Base-by-base conservation (phyloP, 805 yeast species). In the Lachancea meyersii region DNA sequence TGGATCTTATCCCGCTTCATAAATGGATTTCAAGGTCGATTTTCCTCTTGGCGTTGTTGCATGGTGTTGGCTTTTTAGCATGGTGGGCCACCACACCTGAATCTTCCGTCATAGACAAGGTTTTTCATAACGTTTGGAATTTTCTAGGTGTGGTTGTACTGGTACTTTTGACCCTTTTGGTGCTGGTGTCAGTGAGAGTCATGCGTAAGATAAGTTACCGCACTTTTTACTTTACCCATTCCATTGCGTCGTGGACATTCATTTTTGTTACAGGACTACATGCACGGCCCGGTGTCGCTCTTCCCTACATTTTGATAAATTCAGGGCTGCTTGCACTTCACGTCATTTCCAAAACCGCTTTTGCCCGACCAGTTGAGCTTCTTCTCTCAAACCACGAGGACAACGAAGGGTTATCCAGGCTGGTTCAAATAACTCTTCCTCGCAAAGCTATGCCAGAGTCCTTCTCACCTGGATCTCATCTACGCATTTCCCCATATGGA, bases 11-110 rank as follows among this genome's bases (percentile, higher is more conserved):
- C 10, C 68, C 68, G 16, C 51, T 83, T 7, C 94, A 84, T 56
- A 82, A 81, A 52, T 82, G 91, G 89, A 49, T 81, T 1, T 79
- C 88, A 3, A 65, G 91, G 45, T 30, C 79, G 1, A 71, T 81
- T 18, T 55, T 79, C 1, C 46, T 69, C 0, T 55, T 72, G 24
- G 71, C 72, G 0, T 33, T 71, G 0, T 37, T 71, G 3, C 94
- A 84, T 53, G 67, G 78, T 0, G 35, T 76, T 13, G 80, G 79
- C 1, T 84, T 68, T 53, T 26, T 73, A 3, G 54, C 63, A 8
- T 66, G 68, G 44, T 83, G 83, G 86, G 35, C 54, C 1, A 23
- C 54, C 0, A 67, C 64, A 4, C 69, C 69, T 1, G 50, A 64
- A 0, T 51, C 67, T 2, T 43, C 55, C 10, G 69, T 76, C 41